Conservation (phyloP, 768 basidiomycete genomes). For the Naganishia onofrii region DNA sequence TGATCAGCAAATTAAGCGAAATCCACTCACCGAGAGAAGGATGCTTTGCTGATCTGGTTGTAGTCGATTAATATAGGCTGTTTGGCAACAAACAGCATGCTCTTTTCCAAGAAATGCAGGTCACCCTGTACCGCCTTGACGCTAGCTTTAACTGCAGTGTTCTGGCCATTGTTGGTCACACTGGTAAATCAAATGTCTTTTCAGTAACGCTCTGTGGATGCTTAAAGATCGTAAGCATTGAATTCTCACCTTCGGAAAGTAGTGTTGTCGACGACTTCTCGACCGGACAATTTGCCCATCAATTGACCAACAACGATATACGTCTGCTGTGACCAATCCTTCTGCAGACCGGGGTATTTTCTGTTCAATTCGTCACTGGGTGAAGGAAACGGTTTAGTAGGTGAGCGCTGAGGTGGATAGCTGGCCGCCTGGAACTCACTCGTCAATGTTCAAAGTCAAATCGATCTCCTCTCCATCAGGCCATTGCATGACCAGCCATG, state of each 20-base stretch:
- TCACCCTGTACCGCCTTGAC: constrained; percentile 95
- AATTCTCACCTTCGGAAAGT: constrained; percentile 29
- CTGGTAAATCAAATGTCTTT: background rate
- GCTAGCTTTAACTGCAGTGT: constrained; percentile 75
- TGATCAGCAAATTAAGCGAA: background rate
- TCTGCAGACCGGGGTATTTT: constrained; percentile 72
- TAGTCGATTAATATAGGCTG: constrained; percentile 87
- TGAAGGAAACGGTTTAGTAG: background rate
- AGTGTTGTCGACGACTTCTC: constrained; percentile 15
- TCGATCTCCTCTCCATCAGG: constrained; percentile 95
- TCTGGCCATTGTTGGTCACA: constrained; percentile 23
- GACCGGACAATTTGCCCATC: constrained; percentile 60
- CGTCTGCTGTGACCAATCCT: constrained; percentile 90
- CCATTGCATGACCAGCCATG: constrained; percentile 97
- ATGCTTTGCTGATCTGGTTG: constrained; percentile 79
- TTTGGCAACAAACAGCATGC: constrained; percentile 95
- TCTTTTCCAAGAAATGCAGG: constrained; percentile 96
- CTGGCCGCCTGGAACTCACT: constrained; percentile 62
- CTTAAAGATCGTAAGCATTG: background rate
- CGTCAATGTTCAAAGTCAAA: constrained; percentile 85
- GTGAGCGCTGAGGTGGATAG: background rate
- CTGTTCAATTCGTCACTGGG: constrained; percentile 52
- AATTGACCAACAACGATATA: constrained; percentile 93
- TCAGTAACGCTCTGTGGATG: background rate
- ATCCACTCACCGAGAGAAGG: constrained; percentile 69